Percentiles rank a stretch among this genome's conserved stretches.
Evolutionary conservation across 139 green algal genomes (phyloP).

Genomic region (Micractinium sp.): DNA sequence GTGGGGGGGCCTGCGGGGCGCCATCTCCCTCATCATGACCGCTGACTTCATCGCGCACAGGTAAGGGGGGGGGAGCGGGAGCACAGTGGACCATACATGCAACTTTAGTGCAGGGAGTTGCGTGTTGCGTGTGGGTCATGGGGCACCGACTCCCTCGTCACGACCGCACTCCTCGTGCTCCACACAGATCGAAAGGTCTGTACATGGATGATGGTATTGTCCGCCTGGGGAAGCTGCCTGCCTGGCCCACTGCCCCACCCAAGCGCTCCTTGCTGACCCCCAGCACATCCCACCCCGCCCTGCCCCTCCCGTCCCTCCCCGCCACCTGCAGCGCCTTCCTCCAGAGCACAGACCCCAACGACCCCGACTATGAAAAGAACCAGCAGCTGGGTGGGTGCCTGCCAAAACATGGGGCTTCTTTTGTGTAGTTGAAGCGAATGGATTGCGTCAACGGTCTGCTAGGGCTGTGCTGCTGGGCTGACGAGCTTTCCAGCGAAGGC

Average conservation of each 20-base stretch:
- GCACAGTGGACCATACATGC: too few relatives aligned
- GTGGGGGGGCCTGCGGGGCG: conserved; percentile 74
- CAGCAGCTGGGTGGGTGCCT: not conserved
- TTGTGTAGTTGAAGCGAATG: too few relatives aligned
- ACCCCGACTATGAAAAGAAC: not conserved
- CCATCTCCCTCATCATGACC: conserved; percentile 85
- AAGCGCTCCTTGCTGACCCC: not conserved
- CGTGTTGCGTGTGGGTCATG: not conserved
- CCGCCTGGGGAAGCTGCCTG: not conserved
- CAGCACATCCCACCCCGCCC: not conserved
- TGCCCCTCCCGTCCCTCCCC: not conserved
- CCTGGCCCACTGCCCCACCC: not conserved
- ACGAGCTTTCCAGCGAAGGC: too few relatives aligned
- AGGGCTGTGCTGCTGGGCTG: too few relatives aligned
- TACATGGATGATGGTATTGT: not conserved
- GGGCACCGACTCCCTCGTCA: too few relatives aligned
- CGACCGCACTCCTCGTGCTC: too few relatives aligned
- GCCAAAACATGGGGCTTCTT: too few relatives aligned
- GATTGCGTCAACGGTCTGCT: too few relatives aligned
- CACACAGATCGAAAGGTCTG: too few relatives aligned
- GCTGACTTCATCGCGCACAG: conserved; percentile 60
- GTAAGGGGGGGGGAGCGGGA: not conserved
- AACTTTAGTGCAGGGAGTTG: too few relatives aligned
- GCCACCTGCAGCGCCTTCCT: conserved; percentile 13
- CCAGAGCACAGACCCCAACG: conserved; percentile 5